Base-by-base conservation (phyloP, 495 filamentous ascomycete genomes). In the Daldinia caldariorum region DNA sequence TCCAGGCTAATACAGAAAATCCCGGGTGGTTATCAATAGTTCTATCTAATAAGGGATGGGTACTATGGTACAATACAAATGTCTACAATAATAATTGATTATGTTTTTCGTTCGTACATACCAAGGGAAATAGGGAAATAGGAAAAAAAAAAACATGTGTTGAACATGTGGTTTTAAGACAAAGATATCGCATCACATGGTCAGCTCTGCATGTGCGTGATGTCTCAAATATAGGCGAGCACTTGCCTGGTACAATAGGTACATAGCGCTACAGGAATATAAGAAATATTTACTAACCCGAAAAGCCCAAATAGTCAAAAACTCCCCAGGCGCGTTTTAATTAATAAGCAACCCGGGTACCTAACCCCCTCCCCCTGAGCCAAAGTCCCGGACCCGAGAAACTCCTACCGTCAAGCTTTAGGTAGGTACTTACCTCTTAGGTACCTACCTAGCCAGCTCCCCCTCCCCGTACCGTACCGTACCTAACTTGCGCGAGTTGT, bases 81-180 rank as follows among this genome's bases (percentile, higher is more conserved):
- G n/a, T n/a, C n/a, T n/a, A n/a, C n/a, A n/a, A n/a, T n/a, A n/a
- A n/a, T n/a, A n/a, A n/a, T n/a, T n/a, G n/a, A n/a, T n/a, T n/a
- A n/a, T n/a, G n/a, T n/a, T n/a, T n/a, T n/a, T n/a, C n/a, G n/a
- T n/a, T n/a, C n/a, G 34, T 35, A 35, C 34, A 5, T 35, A 35
- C 6, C 6, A 35, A 6, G 5, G 26, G 3, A 4, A 34, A 3
- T 34, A 35, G 34, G 34, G 5, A 35, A 14, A 7, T 43, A 43
- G 16, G 39, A 12, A 43, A 10, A 35, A 35, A 35, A 10, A 35
- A 35, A 35, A 35, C 34, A 50, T 5, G 10, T 22, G 22, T 32
- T 53, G 22, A 20, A 16, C 34, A 57, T 57, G 34, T 22, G 34
- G 54, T 10, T 37, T 1, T n/a, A 47, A 56, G 57, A 37, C 12